Evolutionary conservation across 2,329 filamentous ascomycete species (phyloP), one percentile per base, ranked within the genome.

Genomic region (Metarhizium humberi): DNA sequence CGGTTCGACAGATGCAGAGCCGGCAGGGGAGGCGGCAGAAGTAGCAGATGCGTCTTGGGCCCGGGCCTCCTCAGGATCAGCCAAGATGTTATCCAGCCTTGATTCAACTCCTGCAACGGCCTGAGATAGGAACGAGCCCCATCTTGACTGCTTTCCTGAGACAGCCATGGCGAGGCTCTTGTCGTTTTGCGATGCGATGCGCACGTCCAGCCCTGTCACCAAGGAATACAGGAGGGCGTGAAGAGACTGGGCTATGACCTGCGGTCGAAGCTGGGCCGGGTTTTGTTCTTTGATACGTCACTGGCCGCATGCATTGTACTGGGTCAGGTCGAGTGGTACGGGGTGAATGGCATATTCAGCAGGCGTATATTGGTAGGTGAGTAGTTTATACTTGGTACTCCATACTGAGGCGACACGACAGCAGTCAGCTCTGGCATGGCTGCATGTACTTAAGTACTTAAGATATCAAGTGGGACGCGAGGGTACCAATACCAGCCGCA

Each of bases 101-200:
- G 92, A 95, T 74, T 99, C 94, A 56, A 99, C 88, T 58, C 92
- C 92, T 54, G 92, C 91, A 58, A 97, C 90, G 60, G 92, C 92
- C 71, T 92, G 90, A 61, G 91, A 88, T 57, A 96, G 79, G 67
- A 96, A 87, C 36, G 84, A 84, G 49, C 86, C 87, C 88, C 88
- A 91, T 82, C 81, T 61, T 56, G 79, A 75, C 61, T 59, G 56
- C 64, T 81, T 80, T 59, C 71, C 72, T 38, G 76, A 72, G 59
- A 73, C 71, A 60, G 77, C 71, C 78, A 81, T 81, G 65, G 62
- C 58, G 56, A 55, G 38, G 51, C 51, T 50, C 50, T 57, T n/a
- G 50, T 47, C 40, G 50, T 57, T 58, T 56, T 38, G 4, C 42
- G 48, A 45, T 34, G 18, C 20, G 38, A 25, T 52, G 32, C 20